phyloP scores from a whole-genome alignment of 495 filamentous ascomycete genomes.

The Annulohypoxylon moriforme region DNA sequence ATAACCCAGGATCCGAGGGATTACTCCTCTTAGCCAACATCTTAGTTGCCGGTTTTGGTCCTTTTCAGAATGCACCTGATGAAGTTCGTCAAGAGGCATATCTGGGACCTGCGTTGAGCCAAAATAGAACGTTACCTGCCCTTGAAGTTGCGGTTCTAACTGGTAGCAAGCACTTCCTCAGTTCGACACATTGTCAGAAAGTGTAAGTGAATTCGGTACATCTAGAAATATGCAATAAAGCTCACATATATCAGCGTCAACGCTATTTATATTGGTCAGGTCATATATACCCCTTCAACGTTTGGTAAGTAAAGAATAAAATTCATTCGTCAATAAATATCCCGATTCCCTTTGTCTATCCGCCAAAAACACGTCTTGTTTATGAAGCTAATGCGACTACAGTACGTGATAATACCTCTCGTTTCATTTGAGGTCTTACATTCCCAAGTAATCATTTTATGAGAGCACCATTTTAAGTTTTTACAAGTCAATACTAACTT shows the following conservation, averaged over 20 bases:
- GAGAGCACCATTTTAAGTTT: not conserved
- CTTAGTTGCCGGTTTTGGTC: constrained; percentile 77
- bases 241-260: constrained; percentile 59
- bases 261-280: constrained; percentile 73
- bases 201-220: constrained; percentile 55
- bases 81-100: constrained; percentile 64
- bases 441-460: not conserved
- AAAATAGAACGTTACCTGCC: constrained; percentile 71
- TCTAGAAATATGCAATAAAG: not conserved
- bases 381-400: constrained; percentile 17
- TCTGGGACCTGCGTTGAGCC: constrained; percentile 59
- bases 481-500: constrained; percentile 14
- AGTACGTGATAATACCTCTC: constrained; percentile 28
- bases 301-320: constrained; percentile 51
- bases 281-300: constrained; percentile 76
- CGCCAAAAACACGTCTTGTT: too few relatives aligned
- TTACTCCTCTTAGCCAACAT: constrained; percentile 75
- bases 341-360: too few relatives aligned
- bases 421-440: not conserved
- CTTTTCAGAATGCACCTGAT: constrained; percentile 74
- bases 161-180: constrained; percentile 73
- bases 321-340: not conserved
- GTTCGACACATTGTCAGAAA: constrained; percentile 74
- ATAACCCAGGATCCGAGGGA: constrained; percentile 69
- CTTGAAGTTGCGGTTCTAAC: constrained; percentile 78